phyloP scores from a whole-genome alignment of 768 basidiomycete genomes.

The Mycena filopes region DNA sequence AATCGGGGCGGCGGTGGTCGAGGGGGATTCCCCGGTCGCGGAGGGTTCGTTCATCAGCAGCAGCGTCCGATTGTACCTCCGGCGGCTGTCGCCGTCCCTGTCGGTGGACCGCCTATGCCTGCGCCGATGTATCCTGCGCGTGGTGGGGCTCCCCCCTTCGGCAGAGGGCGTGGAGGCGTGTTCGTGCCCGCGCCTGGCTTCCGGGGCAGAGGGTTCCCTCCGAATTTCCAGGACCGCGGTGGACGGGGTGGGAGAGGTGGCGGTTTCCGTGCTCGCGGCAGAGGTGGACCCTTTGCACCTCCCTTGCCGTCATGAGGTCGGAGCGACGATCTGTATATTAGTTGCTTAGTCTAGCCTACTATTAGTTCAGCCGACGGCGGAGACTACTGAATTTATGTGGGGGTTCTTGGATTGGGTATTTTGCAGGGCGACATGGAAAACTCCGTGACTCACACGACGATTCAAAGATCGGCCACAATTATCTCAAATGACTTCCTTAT shows the following conservation, averaged over 20 bases:
- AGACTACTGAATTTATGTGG: not conserved
- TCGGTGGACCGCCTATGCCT: not conserved
- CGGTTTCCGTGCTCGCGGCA: slow-evolving; percentile 30
- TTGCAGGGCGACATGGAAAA: too few species aligned
- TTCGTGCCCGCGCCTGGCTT: slow-evolving; percentile 21
- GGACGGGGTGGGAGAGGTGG: slow-evolving; percentile 17
- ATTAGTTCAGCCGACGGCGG: not conserved
- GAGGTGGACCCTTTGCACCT: slow-evolving; percentile 28
- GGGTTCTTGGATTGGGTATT: too few species aligned
- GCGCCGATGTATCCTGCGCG: slow-evolving; percentile 5
- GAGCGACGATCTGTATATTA: not conserved
- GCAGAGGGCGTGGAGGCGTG: slow-evolving; percentile 21
- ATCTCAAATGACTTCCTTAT: too few species aligned
- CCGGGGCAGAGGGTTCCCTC: slow-evolving; percentile 30
- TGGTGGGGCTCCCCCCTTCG: slow-evolving; percentile 21
- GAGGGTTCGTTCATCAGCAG: slow-evolving; percentile 19
- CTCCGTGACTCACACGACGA: too few species aligned
- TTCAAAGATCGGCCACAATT: too few species aligned
- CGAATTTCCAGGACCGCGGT: slow-evolving; percentile 25
- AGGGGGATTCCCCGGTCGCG: slow-evolving; percentile 17
- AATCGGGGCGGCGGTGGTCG: slow-evolving; percentile 55
- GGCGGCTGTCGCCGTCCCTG: slow-evolving; percentile 1
- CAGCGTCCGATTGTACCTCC: not conserved
- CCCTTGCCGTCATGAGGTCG: slow-evolving; percentile 15
- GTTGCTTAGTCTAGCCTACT: not conserved